Evolutionary conservation across 495 filamentous ascomycete species (phyloP), one percentile per base, ranked within the genome.

Genomic region (Astrocystis sublimbata): DNA sequence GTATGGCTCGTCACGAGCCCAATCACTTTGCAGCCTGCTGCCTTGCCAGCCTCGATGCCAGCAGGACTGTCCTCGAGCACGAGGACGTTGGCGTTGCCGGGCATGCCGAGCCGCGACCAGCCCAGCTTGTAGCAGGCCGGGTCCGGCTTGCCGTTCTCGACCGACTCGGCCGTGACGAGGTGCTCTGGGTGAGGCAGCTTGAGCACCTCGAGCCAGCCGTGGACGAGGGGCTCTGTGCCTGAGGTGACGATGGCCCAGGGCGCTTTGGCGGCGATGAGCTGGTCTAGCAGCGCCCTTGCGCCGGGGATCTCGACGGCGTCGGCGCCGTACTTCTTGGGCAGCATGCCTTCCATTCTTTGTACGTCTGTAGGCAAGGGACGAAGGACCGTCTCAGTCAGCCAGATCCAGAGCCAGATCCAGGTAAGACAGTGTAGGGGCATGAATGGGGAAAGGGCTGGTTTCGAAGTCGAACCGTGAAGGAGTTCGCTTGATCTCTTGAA

Each of bases 201-300:
- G 68, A 98, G 72, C 4, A 92, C 88, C 40, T 86, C 79, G 28
- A 97, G 83, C 94, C 94, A 98, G 47, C 92, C 93, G 19, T 83
- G 83, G 4, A 97, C 85, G 13, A 98, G 82, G 4, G 92, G 89
- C 42, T 82, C 78, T 0, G 92, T 93, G 26, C 94, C 94, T 2
- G 89, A 93, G 5, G 94, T 98, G 8, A 97, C 93, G 60, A 98
- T 93, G 24, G 90, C 89, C 94, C 94, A 98, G 46, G 85, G 86
- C 0, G 84, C 86, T 46, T 78, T 72, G 33, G 76, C 65, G 0
- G 60, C 57, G 33, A 78, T 79, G 23, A 85, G 67, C 8, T 68
- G 59, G 6, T 75, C 49, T 7, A 84, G 74, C 24, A 85, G 75
- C 19, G 73, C 30, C 26, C 82, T 71, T 7, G 76, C 79, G 31